A percentile compares a stretch with the other conserved stretches of the same genome.
Conservation (phyloP, 2,329 filamentous ascomycete species). For the Tolypocladium sp. region DNA sequence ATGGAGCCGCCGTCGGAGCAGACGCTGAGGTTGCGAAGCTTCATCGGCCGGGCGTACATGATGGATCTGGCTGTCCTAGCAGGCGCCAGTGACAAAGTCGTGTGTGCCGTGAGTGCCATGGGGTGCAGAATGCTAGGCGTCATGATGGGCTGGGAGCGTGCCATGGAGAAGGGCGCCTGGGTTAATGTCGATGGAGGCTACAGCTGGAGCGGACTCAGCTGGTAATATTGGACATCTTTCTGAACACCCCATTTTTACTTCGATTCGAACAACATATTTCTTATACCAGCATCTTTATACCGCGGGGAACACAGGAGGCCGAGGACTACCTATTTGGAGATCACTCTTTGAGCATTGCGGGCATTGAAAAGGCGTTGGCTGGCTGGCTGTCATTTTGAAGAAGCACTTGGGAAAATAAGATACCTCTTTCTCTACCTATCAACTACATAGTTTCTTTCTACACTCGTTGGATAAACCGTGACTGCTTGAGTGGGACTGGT, state of each 20-base stretch:
- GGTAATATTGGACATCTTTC: slow-evolving; percentile 10
- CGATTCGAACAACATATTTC: not conserved
- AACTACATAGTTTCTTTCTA: not conserved
- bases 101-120: slow-evolving; percentile 68
- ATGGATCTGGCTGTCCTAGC: slow-evolving; percentile 71
- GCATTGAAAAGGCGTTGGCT: not conserved
- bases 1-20: slow-evolving; percentile 31
- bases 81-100: slow-evolving; percentile 56
- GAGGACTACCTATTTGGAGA: not conserved
- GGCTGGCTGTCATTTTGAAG: not conserved
- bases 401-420: not conserved
- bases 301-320: not conserved
- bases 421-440: not conserved
- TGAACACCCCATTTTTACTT: not conserved
- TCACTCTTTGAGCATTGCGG: not conserved
- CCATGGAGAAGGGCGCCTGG: slow-evolving; percentile 54
- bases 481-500: not conserved
- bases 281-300: not conserved
- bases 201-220: slow-evolving; percentile 45
- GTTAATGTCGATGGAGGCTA: slow-evolving; percentile 69
- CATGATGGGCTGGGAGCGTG: slow-evolving; percentile 77
- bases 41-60: slow-evolving; percentile 73
- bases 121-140: slow-evolving; percentile 70
- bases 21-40: slow-evolving; percentile 59
- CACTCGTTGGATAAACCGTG: not conserved